Conservation (phyloP, 106 monocot genomes). For the Allium cepa region DNA sequence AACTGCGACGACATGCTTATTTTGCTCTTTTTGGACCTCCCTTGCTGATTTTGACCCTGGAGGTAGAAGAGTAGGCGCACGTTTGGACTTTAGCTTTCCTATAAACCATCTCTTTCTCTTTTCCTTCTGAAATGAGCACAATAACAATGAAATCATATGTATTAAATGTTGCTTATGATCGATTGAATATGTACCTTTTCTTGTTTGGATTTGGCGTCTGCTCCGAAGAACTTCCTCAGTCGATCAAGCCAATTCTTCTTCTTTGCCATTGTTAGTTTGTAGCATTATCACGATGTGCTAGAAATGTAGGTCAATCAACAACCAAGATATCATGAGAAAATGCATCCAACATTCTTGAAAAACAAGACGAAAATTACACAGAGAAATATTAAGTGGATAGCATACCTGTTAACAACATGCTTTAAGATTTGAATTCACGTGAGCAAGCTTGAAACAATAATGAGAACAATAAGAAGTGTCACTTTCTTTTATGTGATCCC, state of each 20-base stretch:
- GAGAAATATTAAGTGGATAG: not conserved
- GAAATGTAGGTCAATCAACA: not conserved
- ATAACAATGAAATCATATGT: too few relatives aligned
- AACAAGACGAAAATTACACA: too few relatives aligned
- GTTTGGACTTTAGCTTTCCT: constrained; percentile 38
- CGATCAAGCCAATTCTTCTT: constrained; percentile 49
- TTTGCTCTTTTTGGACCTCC: constrained; percentile 64
- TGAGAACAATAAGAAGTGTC: not conserved
- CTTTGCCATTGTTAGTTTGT: constrained; percentile 36
- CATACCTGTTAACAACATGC: constrained; percentile 12
- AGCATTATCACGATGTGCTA: constrained; percentile 11
- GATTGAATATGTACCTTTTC: constrained; percentile 38
- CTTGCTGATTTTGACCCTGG: constrained; percentile 18
- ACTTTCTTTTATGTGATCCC: constrained; percentile 2
- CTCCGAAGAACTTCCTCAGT: constrained; percentile 44
- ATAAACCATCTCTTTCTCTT: constrained; percentile 63
- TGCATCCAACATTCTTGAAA: too few relatives aligned
- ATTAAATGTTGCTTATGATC: too few relatives aligned
- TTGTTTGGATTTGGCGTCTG: constrained; percentile 34
- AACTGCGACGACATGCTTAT: constrained; percentile 60
- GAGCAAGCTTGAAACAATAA: not conserved
- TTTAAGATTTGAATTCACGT: constrained; percentile 1
- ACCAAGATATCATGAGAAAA: too few relatives aligned
- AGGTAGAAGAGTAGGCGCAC: constrained; percentile 25
- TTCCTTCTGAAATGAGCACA: constrained; percentile 30